Conservation (phyloP, 768 basidiomycete species). For the Tremella mesenterica region DNA sequence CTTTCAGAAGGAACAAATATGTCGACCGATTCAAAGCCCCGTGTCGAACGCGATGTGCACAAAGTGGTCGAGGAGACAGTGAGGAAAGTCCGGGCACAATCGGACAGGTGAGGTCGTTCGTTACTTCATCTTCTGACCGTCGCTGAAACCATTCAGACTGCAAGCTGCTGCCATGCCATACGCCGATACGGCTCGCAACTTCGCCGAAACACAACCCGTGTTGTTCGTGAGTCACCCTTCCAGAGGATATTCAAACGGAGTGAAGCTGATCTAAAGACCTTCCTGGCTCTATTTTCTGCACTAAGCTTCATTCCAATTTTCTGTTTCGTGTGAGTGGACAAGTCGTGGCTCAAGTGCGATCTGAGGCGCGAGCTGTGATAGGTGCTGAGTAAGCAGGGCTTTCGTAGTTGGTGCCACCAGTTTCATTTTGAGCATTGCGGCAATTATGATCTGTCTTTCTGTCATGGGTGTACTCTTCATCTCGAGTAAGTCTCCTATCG, state of each 20-base stretch:
- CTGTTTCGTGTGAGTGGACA: conserved; percentile 21
- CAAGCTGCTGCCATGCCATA: conserved; percentile 29
- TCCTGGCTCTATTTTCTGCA: conserved; percentile 22
- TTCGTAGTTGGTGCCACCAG: conserved; percentile 21
- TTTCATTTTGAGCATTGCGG: conserved; percentile 21
- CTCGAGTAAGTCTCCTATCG: conserved; percentile 12
- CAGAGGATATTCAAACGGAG: not conserved
- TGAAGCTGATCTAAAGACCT: conserved; percentile 16
- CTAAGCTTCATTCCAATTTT: conserved; percentile 26
- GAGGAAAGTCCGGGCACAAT: conserved; percentile 19
- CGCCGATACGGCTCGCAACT: conserved; percentile 25
- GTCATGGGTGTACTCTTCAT: conserved; percentile 18
- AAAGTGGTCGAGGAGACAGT: conserved; percentile 29
- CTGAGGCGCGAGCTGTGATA: not conserved
- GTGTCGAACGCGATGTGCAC: conserved; percentile 12
- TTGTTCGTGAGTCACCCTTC: conserved; percentile 23
- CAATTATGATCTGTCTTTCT: conserved; percentile 16
- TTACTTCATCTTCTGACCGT: not conserved
- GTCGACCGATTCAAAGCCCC: not conserved
- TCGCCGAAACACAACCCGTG: conserved; percentile 29
- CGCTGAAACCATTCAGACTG: conserved; percentile 12
- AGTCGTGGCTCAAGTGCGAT: not conserved
- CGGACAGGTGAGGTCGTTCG: conserved; percentile 21
- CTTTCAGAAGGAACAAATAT: no score
- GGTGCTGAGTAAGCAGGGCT: conserved; percentile 9